phyloP scores from a whole-genome alignment of 768 basidiomycete species.

The Panellus pusillus region DNA sequence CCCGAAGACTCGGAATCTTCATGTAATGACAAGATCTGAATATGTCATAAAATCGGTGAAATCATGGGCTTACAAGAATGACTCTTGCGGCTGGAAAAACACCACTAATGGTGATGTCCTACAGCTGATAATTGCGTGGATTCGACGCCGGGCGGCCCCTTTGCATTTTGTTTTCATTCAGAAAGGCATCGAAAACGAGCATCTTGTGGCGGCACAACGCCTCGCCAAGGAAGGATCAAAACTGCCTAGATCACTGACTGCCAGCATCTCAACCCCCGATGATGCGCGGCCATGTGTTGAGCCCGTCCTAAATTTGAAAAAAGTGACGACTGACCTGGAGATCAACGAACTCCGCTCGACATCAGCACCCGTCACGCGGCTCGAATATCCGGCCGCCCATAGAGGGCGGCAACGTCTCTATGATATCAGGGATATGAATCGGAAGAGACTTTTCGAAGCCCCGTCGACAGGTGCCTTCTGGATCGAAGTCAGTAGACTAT shows the following conservation, averaged over 20 bases:
- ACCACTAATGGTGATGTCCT: background rate
- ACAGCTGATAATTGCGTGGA: background rate
- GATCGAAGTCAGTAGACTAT: background rate
- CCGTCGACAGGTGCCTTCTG: background rate
- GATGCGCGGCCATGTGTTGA: too few relatives aligned
- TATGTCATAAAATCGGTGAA: background rate
- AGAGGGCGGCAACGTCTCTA: background rate
- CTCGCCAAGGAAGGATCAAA: too few relatives aligned
- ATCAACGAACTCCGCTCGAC: too few relatives aligned
- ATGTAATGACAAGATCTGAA: background rate
- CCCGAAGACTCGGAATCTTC: background rate
- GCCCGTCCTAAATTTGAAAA: too few relatives aligned
- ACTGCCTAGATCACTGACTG: too few relatives aligned
- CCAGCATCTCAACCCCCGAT: too few relatives aligned
- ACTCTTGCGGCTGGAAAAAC: background rate
- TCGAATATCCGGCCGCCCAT: background rate
- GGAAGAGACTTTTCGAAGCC: background rate
- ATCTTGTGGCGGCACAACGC: too few relatives aligned
- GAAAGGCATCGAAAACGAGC: background rate
- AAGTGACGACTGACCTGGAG: too few relatives aligned
- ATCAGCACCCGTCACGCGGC: too few relatives aligned
- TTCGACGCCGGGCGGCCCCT: background rate
- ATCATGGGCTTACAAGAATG: background rate
- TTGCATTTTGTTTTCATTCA: background rate
- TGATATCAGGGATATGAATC: background rate